Percentiles rank a stretch among this genome's conserved stretches.
These are phyloP conservation scores for Fusarium sp. DNA, from an alignment of 2,329 filamentous ascomycete genomes.

Conservation along the genomic window DNA sequence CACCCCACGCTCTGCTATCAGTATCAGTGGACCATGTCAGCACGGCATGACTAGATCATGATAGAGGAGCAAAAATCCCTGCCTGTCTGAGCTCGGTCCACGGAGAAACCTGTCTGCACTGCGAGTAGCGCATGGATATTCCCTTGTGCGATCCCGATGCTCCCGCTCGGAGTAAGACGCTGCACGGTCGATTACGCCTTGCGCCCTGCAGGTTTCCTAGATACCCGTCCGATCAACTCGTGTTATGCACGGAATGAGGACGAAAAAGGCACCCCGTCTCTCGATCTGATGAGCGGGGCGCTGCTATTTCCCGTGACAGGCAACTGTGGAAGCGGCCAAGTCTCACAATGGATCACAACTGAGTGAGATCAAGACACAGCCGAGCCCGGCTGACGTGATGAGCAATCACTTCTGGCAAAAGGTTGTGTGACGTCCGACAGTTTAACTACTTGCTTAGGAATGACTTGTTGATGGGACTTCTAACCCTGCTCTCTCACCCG, in stretches of 20 bases:
- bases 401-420: neutral
- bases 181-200: conserved; percentile 2
- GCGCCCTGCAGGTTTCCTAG: conserved; percentile 6
- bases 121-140: neutral
- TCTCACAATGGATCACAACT: neutral
- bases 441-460: conserved; percentile 12
- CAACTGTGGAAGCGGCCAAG: neutral
- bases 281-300: neutral
- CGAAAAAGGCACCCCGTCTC: conserved; percentile 12
- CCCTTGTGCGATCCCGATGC: conserved; percentile 6
- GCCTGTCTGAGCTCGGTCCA: neutral
- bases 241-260: conserved; percentile 2
- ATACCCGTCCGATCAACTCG: conserved; percentile 3
- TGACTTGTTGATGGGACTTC: conserved; percentile 6
- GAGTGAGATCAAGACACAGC: neutral
- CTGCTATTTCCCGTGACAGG: neutral
- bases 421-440: neutral
- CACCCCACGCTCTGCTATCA: neutral
- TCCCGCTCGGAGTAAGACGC: conserved; percentile 1
- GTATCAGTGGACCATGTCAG: conserved; percentile 9
- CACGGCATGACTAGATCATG: neutral
- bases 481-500: neutral
- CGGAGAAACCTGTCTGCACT: neutral
- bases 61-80: neutral
- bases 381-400: conserved; percentile 2